Conservation (phyloP, 257 asterid genomes). For the Solanum tacnaense region DNA sequence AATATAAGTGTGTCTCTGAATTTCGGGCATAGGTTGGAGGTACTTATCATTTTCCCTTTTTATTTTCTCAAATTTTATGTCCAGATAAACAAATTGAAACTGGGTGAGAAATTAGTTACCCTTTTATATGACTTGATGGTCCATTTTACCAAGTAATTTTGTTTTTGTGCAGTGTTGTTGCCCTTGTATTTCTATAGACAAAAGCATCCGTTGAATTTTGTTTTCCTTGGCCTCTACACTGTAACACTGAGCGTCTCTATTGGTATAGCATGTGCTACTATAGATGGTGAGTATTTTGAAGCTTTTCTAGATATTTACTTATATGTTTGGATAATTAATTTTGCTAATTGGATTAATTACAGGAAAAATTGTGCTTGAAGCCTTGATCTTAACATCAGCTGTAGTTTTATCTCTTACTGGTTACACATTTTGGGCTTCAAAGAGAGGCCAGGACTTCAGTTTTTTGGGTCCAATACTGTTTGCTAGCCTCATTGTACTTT, state of each 20-base stretch:
- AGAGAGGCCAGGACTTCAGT: constrained; percentile 92
- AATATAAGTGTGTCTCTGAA: too few species aligned
- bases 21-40: too few species aligned
- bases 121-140: neutral
- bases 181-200: constrained; percentile 73
- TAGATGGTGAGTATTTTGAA: constrained; percentile 54
- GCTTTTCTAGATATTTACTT: neutral
- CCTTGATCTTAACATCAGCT: constrained; percentile 85
- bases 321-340: neutral
- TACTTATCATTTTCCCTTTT: neutral
- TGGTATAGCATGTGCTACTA: constrained; percentile 85
- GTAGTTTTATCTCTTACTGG: constrained; percentile 79
- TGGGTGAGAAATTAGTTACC: too few species aligned
- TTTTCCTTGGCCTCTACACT: constrained; percentile 90
- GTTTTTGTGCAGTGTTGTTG: constrained; percentile 51
- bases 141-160: neutral
- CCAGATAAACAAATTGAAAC: neutral
- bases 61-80: neutral
- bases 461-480: constrained; percentile 85
- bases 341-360: neutral
- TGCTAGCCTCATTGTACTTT: constrained; percentile 67
- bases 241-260: constrained; percentile 63
- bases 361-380: constrained; percentile 88
- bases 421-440: constrained; percentile 97
- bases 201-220: constrained; percentile 76